Conservation (phyloP, 2,329 filamentous ascomycete species). For the Diplodia seriata region DNA sequence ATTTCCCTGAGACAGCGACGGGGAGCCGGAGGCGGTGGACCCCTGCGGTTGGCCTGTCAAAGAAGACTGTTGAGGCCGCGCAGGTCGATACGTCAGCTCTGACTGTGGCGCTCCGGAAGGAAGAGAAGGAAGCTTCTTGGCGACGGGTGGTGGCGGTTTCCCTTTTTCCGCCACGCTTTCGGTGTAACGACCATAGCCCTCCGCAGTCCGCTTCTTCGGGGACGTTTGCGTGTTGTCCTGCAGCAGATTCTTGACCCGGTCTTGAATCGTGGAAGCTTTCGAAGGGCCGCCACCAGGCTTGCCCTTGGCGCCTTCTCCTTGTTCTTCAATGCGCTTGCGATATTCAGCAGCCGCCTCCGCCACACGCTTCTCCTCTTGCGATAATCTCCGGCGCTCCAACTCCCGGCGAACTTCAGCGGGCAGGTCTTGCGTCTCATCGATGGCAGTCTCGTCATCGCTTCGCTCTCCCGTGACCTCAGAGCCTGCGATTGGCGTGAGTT, state of each 20-base stretch:
- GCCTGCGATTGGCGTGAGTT: constrained; percentile 71
- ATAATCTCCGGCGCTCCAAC: constrained; percentile 79
- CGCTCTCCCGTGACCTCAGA: constrained; percentile 75
- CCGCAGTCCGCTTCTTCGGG: constrained; percentile 73
- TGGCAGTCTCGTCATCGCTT: constrained; percentile 70
- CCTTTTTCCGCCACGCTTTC: constrained; percentile 48
- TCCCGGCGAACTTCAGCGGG: constrained; percentile 90
- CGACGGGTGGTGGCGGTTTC: constrained; percentile 20
- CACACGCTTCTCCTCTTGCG: constrained; percentile 88
- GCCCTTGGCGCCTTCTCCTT: constrained; percentile 56
- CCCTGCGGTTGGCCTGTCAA: not conserved
- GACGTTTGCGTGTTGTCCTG: constrained; percentile 70
- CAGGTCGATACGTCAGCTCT: constrained; percentile 35
- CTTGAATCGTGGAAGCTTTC: constrained; percentile 85
- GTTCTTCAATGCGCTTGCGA: constrained; percentile 72
- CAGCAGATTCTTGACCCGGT: constrained; percentile 84
- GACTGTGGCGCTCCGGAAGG: constrained; percentile 20
- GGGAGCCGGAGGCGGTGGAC: constrained; percentile 40
- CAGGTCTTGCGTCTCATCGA: constrained; percentile 73
- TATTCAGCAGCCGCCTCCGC: constrained; percentile 90
- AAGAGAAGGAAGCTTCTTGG: constrained; percentile 13
- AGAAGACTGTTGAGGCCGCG: constrained; percentile 33
- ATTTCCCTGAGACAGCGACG: constrained; percentile 39
- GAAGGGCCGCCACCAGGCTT: constrained; percentile 43
- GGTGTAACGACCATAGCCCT: constrained; percentile 89